These are phyloP conservation scores for Russula earlei DNA, from an alignment of 768 basidiomycete species.

Conservation along the genomic window DNA sequence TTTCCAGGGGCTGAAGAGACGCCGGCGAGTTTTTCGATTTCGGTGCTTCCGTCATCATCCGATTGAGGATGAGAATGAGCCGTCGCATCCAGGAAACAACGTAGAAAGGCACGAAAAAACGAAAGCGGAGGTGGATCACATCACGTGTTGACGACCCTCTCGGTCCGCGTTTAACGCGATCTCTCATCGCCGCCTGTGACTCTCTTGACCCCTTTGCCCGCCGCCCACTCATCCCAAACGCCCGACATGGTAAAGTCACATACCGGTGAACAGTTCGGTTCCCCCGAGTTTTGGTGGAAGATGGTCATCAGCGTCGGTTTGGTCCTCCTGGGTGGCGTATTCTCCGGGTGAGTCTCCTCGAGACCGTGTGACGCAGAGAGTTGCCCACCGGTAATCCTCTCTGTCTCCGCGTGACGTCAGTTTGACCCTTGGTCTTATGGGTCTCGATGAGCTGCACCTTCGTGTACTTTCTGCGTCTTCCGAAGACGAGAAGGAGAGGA, in stretches of 20 bases:
- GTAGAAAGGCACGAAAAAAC: not conserved
- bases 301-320: slow-evolving; percentile 54
- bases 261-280: slow-evolving; percentile 31
- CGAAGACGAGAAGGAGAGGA: slow-evolving; percentile 56
- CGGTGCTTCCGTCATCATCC: not conserved
- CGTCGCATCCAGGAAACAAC: not conserved
- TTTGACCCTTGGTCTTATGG: slow-evolving; percentile 88
- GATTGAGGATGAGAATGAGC: not conserved
- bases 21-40: not conserved
- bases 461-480: slow-evolving; percentile 78
- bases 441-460: slow-evolving; percentile 83
- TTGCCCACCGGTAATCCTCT: no score
- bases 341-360: slow-evolving; percentile 62
- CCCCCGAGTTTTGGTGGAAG: slow-evolving; percentile 68
- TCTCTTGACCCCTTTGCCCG: slow-evolving; percentile 3
- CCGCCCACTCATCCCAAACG: no score
- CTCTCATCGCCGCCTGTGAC: not conserved
- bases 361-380: no score
- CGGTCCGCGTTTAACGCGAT: not conserved
- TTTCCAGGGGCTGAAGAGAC: slow-evolving; percentile 22
- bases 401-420: slow-evolving; percentile 32
- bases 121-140: not conserved
- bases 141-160: not conserved
- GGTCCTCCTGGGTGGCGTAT: slow-evolving; percentile 82
- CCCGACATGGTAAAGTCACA: no score